Conservation (phyloP, 257 asterid genomes). For the Oldenlandia corymbosa region DNA sequence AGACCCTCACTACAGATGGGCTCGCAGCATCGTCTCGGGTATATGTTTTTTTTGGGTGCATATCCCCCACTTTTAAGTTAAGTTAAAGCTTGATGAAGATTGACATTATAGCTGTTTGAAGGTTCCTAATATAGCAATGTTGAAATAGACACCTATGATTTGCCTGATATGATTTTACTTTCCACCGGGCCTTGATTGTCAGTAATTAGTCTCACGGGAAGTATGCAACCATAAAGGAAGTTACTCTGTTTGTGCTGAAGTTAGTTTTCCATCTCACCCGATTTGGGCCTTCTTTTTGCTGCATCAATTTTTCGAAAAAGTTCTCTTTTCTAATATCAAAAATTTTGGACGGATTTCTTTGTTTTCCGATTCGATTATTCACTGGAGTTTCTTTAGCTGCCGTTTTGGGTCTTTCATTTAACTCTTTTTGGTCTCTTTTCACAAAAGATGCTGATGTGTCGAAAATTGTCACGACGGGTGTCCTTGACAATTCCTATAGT, state of each 20-base stretch:
- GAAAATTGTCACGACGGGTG: slow-evolving; percentile 50
- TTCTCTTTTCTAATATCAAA: slow-evolving; percentile 4
- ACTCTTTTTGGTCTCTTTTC: slow-evolving; percentile 58
- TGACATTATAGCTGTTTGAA: not conserved
- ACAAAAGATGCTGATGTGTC: slow-evolving; percentile 66
- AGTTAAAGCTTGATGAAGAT: not conserved
- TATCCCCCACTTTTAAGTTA: too few relatives aligned
- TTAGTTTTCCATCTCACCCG: slow-evolving; percentile 30
- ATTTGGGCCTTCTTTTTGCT: slow-evolving; percentile 6
- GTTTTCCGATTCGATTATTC: slow-evolving; percentile 56
- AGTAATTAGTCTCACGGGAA: slow-evolving; percentile 66
- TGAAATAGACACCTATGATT: slow-evolving; percentile 1
- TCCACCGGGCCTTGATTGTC: slow-evolving; percentile 67
- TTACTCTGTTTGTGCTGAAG: slow-evolving; percentile 65
- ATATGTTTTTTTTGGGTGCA: not conserved
- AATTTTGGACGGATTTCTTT: slow-evolving; percentile 5
- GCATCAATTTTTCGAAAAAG: not conserved
- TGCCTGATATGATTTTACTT: slow-evolving; percentile 3
- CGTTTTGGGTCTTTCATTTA: slow-evolving; percentile 58
- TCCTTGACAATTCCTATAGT: slow-evolving; percentile 41
- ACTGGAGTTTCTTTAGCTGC: slow-evolving; percentile 63
- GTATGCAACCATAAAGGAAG: slow-evolving; percentile 55
- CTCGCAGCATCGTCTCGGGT: slow-evolving; percentile 92
- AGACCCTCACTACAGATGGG: slow-evolving; percentile 93
- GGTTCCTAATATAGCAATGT: not conserved